Conservation (phyloP, 2,329 filamentous ascomycete species). For the Shiraia bambusicola region DNA sequence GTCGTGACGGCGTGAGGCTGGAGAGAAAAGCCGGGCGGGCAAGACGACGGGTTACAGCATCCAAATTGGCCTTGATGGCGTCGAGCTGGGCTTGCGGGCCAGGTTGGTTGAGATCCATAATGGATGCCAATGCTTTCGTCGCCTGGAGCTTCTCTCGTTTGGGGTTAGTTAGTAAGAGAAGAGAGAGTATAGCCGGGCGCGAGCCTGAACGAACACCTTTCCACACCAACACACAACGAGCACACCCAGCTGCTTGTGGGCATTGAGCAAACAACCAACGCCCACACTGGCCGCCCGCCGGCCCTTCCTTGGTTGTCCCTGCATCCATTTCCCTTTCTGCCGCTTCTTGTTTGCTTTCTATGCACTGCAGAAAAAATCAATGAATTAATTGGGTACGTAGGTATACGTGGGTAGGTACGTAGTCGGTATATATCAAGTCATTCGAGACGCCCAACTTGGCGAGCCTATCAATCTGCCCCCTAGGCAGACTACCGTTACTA, state of each 20-base stretch:
- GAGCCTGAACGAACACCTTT: slow-evolving; percentile 32
- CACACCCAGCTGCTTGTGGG: no score
- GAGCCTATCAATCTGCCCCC: slow-evolving; percentile 13
- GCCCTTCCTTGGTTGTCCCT: slow-evolving; percentile 16
- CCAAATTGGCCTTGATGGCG: slow-evolving; percentile 35
- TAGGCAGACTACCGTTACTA: not conserved
- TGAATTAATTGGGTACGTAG: no score
- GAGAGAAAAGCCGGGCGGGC: slow-evolving; percentile 38
- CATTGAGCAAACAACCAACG: slow-evolving; percentile 8
- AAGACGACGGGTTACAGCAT: slow-evolving; percentile 37
- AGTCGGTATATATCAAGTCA: not conserved
- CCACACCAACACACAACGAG: slow-evolving; percentile 22
- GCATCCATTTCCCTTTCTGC: slow-evolving; percentile 11
- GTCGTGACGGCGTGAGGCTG: slow-evolving; percentile 38
- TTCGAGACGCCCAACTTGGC: not conserved
- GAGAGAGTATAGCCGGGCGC: slow-evolving; percentile 13
- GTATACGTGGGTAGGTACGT: no score
- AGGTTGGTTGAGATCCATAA: slow-evolving; percentile 30
- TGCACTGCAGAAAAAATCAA: no score
- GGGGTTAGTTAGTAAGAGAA: slow-evolving; percentile 33
- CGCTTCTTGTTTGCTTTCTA: slow-evolving; percentile 6
- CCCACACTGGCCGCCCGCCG: slow-evolving; percentile 14
- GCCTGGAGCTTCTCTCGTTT: slow-evolving; percentile 32
- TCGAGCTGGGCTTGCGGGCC: slow-evolving; percentile 25
- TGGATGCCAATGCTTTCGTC: slow-evolving; percentile 30